Percentiles rank a stretch among this genome's conserved stretches.
Conservation (phyloP, 2,329 filamentous ascomycete genomes). For the Drechslerella dactyloides region DNA sequence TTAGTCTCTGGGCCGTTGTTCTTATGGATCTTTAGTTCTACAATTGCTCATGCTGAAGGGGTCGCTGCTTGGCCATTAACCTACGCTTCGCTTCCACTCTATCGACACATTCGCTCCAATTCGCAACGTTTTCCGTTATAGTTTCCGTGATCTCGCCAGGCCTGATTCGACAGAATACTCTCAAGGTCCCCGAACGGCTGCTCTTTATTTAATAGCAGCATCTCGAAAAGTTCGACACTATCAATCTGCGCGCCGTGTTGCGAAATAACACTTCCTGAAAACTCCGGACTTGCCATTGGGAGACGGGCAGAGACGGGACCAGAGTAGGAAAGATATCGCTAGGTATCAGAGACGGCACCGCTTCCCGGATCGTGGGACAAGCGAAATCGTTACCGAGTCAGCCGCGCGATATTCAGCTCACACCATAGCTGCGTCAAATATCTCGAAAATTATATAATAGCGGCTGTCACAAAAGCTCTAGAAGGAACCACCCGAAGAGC, state of each 20-base stretch:
- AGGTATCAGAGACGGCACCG: too few relatives aligned
- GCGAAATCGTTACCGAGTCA: slow-evolving; percentile 23
- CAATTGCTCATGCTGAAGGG: slow-evolving; percentile 11
- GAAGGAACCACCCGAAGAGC: too few relatives aligned
- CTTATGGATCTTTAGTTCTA: slow-evolving; percentile 18
- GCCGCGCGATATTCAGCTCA: slow-evolving; percentile 39
- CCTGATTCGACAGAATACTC: not conserved
- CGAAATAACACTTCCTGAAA: slow-evolving; percentile 13
- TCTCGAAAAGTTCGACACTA: slow-evolving; percentile 39
- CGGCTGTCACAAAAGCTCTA: slow-evolving; percentile 6
- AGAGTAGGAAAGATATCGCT: slow-evolving; percentile 16
- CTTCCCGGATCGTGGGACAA: slow-evolving; percentile 23
- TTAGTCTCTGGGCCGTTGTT: too few relatives aligned
- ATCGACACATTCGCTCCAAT: not conserved
- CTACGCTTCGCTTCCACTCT: not conserved
- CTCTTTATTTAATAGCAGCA: slow-evolving; percentile 20
- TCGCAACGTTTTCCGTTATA: not conserved
- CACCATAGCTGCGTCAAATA: slow-evolving; percentile 38
- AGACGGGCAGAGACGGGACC: not conserved
- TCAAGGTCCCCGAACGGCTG: slow-evolving; percentile 29
- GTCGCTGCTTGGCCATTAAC: not conserved
- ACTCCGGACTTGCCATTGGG: not conserved
- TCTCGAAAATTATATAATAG: slow-evolving; percentile 35
- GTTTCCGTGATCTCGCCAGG: not conserved
- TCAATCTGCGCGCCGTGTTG: slow-evolving; percentile 40